Percentiles rank a stretch among this genome's conserved stretches.
Evolutionary conservation across 768 basidiomycete genomes (phyloP).

Genomic region (Hericium alpestre): DNA sequence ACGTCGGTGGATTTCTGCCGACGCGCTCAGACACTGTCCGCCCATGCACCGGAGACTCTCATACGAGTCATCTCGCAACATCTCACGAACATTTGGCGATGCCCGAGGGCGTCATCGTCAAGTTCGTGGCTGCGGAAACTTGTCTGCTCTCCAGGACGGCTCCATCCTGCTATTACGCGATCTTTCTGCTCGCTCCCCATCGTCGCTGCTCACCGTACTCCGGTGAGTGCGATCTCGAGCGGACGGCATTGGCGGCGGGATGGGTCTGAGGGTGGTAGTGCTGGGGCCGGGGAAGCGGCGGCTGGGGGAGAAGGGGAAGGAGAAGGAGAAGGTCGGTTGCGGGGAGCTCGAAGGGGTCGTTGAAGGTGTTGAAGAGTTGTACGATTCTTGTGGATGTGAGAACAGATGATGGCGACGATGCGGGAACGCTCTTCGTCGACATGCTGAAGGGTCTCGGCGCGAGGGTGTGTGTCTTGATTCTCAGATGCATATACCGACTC

Average conservation of each 20-base stretch:
- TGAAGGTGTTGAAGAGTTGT: slow-evolving; percentile 61
- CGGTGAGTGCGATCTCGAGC: no score
- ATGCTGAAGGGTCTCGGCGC: slow-evolving; percentile 77
- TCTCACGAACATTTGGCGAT: no score
- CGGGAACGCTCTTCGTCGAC: slow-evolving; percentile 69
- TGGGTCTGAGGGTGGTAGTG: slow-evolving; percentile 19
- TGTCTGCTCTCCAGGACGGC: no score
- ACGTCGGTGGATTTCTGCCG: no score
- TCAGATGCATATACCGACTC: background rate
- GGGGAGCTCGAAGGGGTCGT: slow-evolving; percentile 10
- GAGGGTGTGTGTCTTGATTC: slow-evolving; percentile 39
- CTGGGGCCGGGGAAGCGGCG: slow-evolving; percentile 12
- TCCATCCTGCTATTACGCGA: no score
- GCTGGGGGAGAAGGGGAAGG: background rate
- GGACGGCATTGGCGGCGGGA: slow-evolving; percentile 5
- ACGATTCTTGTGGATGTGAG: slow-evolving; percentile 78
- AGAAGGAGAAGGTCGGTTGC: slow-evolving; percentile 2
- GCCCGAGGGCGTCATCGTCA: no score
- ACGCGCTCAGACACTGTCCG: no score
- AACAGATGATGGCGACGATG: slow-evolving; percentile 68
- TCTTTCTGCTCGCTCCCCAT: no score
- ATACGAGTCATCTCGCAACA: no score
- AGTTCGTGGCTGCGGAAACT: no score
- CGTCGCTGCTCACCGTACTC: no score
- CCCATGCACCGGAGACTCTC: no score